A percentile compares a stretch with the other conserved stretches of the same genome.
Conservation (phyloP, 768 basidiomycete genomes). For the Rossbeevera mucosa region DNA sequence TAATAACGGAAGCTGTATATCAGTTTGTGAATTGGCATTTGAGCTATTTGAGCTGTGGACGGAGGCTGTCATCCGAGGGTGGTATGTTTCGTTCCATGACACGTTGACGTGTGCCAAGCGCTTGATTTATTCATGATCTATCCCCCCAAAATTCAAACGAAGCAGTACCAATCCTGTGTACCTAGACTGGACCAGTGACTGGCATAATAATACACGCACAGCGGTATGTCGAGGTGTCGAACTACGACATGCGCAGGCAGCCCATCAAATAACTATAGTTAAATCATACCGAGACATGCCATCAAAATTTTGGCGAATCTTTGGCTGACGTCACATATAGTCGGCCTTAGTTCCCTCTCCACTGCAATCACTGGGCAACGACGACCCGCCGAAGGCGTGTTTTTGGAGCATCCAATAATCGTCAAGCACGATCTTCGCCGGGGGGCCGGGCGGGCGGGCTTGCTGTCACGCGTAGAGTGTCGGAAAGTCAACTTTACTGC, state of each 20-base stretch:
- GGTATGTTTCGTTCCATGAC: not conserved
- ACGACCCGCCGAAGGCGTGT: not conserved
- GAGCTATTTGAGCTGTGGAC: not conserved
- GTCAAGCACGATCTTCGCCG: too few species aligned
- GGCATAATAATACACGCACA: conserved; percentile 3
- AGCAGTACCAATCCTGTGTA: not conserved
- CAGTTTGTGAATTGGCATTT: not conserved
- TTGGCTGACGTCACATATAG: not conserved
- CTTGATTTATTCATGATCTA: not conserved
- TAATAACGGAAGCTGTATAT: not conserved
- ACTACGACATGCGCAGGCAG: not conserved
- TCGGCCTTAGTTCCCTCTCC: not conserved
- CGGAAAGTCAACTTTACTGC: not conserved
- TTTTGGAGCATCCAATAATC: not conserved
- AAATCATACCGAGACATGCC: not conserved
- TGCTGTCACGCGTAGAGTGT: not conserved
- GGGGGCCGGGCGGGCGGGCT: too few species aligned
- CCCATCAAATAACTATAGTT: not conserved
- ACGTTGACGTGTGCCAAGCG: not conserved
- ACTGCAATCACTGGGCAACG: not conserved
- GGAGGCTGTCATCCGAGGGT: not conserved
- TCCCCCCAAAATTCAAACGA: not conserved
- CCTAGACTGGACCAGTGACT: too few species aligned
- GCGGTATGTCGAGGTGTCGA: not conserved
- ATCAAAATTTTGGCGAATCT: not conserved